These are phyloP conservation scores for Lachancea sp. DNA, from an alignment of 805 yeast species.

Conservation along the genomic window DNA sequence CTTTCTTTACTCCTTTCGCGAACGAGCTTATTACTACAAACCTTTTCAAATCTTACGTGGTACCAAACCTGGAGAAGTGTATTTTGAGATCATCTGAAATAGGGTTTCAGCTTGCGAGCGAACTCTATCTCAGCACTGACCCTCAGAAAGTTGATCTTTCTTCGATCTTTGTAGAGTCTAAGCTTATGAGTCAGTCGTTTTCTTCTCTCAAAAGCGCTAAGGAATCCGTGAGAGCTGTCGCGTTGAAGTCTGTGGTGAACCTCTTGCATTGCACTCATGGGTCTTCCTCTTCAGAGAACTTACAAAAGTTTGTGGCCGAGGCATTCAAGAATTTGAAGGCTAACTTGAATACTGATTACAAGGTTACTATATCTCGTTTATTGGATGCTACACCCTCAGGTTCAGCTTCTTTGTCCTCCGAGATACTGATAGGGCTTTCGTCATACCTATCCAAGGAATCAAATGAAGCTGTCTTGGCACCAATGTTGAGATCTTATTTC, in stretches of 20 bases:
- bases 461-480: conserved; percentile 56
- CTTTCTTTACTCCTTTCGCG: conserved; percentile 41
- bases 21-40: conserved; percentile 37
- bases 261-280: conserved; percentile 22
- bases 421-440: conserved; percentile 39
- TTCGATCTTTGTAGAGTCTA: conserved; percentile 36
- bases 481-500: conserved; percentile 45
- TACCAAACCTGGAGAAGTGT: conserved; percentile 67
- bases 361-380: conserved; percentile 44
- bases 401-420: conserved; percentile 29
- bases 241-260: conserved; percentile 34
- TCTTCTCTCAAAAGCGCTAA: conserved; percentile 65
- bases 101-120: conserved; percentile 52
- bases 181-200: conserved; percentile 46
- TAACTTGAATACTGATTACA: conserved; percentile 59
- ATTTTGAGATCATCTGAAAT: conserved; percentile 72
- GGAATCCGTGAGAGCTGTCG: conserved; percentile 49
- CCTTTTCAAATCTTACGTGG: conserved; percentile 35
- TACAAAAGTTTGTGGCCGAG: conserved; percentile 43
- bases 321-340: conserved; percentile 52
- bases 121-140: conserved; percentile 33
- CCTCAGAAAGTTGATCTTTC: conserved; percentile 38
- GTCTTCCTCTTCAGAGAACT: conserved; percentile 23
- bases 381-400: conserved; percentile 34
- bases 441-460: conserved; percentile 65